A percentile compares a stretch with the other conserved stretches of the same genome.
Evolutionary conservation across 208 protist species (phyloP).

Genomic region (Trypanosoma congolense): DNA sequence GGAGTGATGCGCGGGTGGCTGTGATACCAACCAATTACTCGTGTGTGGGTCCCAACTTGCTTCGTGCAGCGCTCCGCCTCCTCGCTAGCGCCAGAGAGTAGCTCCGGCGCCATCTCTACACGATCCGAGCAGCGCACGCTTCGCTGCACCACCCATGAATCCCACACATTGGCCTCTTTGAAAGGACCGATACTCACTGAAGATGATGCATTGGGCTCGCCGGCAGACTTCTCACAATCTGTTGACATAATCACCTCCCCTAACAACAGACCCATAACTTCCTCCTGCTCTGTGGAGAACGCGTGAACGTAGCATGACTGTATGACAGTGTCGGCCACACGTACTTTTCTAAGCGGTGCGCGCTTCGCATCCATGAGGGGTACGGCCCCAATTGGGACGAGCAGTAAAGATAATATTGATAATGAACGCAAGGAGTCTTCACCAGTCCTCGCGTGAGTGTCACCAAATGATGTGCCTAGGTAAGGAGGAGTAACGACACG

Average conservation of each 20-base stretch:
- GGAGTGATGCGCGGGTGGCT: conserved; percentile 77
- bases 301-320: conserved; percentile 67
- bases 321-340: conserved; percentile 48
- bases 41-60: conserved; percentile 26
- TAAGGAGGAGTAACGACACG: too few relatives aligned
- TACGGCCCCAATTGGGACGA: neutral
- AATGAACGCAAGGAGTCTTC: too few relatives aligned
- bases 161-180: conserved; percentile 60
- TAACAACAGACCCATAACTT: conserved; percentile 77
- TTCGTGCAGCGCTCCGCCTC: conserved; percentile 47
- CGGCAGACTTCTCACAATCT: too few relatives aligned
- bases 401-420: neutral
- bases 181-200: neutral
- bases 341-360: conserved; percentile 40
- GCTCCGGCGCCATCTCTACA: conserved; percentile 62
- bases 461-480: too few relatives aligned
- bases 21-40: conserved; percentile 88
- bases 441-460: too few relatives aligned
- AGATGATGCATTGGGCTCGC: neutral
- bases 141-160: conserved; percentile 37
- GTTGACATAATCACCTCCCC: conserved; percentile 30
- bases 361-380: conserved; percentile 1
- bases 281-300: conserved; percentile 70
- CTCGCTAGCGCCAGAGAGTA: conserved; percentile 43
- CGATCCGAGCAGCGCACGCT: conserved; percentile 71